Base-by-base conservation (phyloP, 768 basidiomycete species). In the Pleurotus pulmonarius region DNA sequence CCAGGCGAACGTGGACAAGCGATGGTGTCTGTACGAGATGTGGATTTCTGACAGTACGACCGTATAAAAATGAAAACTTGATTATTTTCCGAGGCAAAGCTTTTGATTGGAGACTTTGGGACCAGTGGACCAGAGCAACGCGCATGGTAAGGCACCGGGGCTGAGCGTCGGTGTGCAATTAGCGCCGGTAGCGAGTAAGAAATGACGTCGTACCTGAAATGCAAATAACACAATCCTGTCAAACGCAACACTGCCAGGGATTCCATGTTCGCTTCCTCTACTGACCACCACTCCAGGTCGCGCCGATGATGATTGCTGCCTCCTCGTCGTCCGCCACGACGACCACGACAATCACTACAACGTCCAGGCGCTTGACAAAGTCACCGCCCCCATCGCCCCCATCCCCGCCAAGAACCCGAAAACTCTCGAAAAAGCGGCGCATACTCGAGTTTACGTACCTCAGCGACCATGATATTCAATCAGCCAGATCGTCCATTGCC, bases 161-260 rank as follows among this genome's bases (percentile, higher is more conserved):
- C 9, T 34, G 8, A 29, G 29, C 29, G 29, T 29, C 8, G 9
- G 29, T 34, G 29, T 11, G 29, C 29, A 8, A 8, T 34, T 34
- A 34, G 29, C 29, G 29, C 29, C 29, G 29, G 29, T 34, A 34
- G 29, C 29, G 29, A 34, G 29, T 34, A 34, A 34, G 29, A 44
- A 44, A 44, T 44, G 41, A 44, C 5, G 80, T 72, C 3, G 89
- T 86, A 11, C 89, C 92, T 4, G 79, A 68, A 59, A 70, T 82
- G 5, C 81, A 71, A 25, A 89, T 89, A 57, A 85, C 84, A 59
- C 79, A 86, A 43, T 87, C 74, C 4, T 86, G 75, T 3, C 88
- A 86, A 43, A 75, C 60, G 1, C 89, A 90, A 43, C 91, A 34
- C 29, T 34, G 29, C 29, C 29, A 34, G 29, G 29, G 29, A 34